Evolutionary conservation across 306 rosid species (phyloP), one percentile per base, ranked within the genome.

Genomic region (Trifolium pratense): DNA sequence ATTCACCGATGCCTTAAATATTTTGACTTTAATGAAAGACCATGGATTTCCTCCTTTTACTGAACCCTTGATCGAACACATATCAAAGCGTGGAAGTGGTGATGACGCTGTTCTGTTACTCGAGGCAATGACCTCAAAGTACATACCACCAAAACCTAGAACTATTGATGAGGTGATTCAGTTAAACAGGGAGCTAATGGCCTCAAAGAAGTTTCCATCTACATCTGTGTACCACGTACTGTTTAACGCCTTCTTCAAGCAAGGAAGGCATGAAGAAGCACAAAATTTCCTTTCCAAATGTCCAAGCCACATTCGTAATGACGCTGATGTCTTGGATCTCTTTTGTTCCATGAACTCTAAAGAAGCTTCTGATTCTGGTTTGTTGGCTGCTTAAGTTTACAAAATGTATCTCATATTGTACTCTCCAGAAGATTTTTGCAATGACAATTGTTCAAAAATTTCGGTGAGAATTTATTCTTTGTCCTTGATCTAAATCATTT

Each of bases 211-310:
- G 1, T 86, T 83, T 76, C 91, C 95, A 9, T 85, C 95, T 20
- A 83, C 89, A 29, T 59, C 88, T 0, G 84, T 88, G 71, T 75
- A 78, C 81, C 80, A 84, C 60, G 80, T 26, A 0, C 68, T 90
- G 80, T 87, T 89, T 49, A 85, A 89, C 32, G 91, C 95, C 63
- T 89, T 83, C 79, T 87, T 88, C 68, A 78, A 81, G 82, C 79
- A 81, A 52, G 84, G 90, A 78, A 85, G 88, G 84, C 88, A 40
- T 21, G 79, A 26, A 16, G 95, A 86, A 75, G 95, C 96, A 16
- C 95, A 89, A 29, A 79, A 88, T 72, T 83, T 87, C 74, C 99
- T 94, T 64, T 83, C 95, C 14, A 80, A 86, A 80, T 91, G 97
- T 84, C 97, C 97, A 5, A 10, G 81, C 52, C 82, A 58, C 86